Conservation (phyloP, 2,329 filamentous ascomycete genomes). For the Chaetomiaceae sp. region DNA sequence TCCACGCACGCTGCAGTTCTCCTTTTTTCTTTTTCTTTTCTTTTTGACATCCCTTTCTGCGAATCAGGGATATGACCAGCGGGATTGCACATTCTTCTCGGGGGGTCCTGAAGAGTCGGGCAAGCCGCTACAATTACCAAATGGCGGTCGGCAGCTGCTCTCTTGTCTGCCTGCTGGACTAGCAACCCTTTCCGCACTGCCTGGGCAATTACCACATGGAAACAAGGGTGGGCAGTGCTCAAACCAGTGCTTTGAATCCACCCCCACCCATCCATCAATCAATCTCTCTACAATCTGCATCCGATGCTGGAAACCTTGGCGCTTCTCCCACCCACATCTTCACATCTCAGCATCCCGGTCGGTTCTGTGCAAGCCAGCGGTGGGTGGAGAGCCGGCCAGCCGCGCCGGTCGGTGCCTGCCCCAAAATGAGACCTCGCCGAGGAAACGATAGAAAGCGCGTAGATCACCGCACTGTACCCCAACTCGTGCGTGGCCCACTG, state of each 20-base stretch:
- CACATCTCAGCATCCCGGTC: not conserved
- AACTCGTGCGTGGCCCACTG: not conserved
- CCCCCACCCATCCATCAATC: not conserved
- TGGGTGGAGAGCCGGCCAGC: constrained; percentile 6
- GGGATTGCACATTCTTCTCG: not conserved
- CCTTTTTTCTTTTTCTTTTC: not conserved
- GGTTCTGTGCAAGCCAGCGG: not conserved
- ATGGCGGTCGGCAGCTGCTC: no score
- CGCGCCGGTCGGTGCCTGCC: not conserved
- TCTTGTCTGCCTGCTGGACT: no score
- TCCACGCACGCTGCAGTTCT: not conserved
- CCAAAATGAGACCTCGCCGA: not conserved
- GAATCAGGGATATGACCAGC: not conserved
- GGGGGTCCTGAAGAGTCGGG: no score
- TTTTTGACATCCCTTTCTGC: no score
- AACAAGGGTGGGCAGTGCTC: constrained; percentile 2
- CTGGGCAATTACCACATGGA: constrained; percentile 12
- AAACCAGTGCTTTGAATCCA: not conserved
- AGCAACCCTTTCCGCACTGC: no score
- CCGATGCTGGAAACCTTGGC: constrained; percentile 10
- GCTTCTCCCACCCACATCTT: constrained; percentile 11
- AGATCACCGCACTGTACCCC: not conserved
- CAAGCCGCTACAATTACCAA: no score
- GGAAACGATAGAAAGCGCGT: not conserved
- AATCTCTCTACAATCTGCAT: constrained; percentile 1